Conservation (phyloP, 2,329 filamentous ascomycete species). For the Diaporthe velutina region DNA sequence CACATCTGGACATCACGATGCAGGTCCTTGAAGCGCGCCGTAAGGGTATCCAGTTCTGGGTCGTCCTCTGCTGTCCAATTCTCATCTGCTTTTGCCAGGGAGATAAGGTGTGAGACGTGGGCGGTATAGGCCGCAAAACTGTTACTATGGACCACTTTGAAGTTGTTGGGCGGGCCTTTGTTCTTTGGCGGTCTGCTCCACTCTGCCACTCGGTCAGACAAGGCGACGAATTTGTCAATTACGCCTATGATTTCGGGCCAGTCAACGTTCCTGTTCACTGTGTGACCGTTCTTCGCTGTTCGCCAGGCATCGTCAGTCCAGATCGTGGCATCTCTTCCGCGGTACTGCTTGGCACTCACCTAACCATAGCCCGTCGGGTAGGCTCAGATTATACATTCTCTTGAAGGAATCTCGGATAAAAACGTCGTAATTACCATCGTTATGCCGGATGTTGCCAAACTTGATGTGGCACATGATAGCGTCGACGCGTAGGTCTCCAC, state of each 20-base stretch:
- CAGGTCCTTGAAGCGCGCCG: background rate
- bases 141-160: background rate
- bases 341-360: background rate
- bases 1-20: background rate
- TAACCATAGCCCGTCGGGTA: conserved; percentile 17
- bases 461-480: background rate
- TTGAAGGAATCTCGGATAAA: background rate
- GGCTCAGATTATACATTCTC: background rate
- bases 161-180: background rate
- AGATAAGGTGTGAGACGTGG: background rate
- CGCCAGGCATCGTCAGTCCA: background rate
- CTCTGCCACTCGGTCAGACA: background rate
- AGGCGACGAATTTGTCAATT: conserved; percentile 5
- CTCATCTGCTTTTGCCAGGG: background rate
- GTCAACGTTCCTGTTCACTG: background rate
- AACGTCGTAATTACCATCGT: background rate
- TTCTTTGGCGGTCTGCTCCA: background rate
- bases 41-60: background rate
- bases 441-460: background rate
- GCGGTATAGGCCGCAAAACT: background rate
- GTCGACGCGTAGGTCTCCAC: conserved; percentile 4
- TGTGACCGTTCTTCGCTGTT: background rate
- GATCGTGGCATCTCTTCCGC: background rate
- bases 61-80: background rate
- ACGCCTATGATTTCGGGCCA: background rate